Evolutionary conservation across 805 yeast species (phyloP), one percentile per base, ranked within the genome.

Genomic region (Torulaspora quercuum): DNA sequence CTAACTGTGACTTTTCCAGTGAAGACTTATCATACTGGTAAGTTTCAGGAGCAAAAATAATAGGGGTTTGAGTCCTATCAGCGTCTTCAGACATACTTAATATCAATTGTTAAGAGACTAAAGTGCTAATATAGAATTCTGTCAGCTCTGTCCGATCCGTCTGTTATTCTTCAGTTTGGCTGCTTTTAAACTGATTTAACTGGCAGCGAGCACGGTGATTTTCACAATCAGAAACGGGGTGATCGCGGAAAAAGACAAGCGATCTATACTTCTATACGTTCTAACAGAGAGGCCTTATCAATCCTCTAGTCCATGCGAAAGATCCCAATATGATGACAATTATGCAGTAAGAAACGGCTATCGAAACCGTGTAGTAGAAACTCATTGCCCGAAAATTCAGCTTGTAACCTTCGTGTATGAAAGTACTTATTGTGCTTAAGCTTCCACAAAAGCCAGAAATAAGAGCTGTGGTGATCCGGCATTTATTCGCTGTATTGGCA

Each of bases 1-100:
- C 57, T 9, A 87, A 63, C 17, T 83, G 76, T 0, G 61, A 40
- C 28, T 74, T 79, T 32, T 72, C 69, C 39, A 88, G 63, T 10
- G 75, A 69, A 27, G 68, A 75, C 55, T 83, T 82, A 40, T 80
- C 80, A 62, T 89, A 89, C 60, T 89, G 97, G 50, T 85, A 83
- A 0, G 95, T 85, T 51, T 80, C 75, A 14, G 95, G 95, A 2
- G 95, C 95, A 62, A 86, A 79, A 51, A 70, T 53, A 17, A 58
- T 46, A 27, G 64, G 63, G 7, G 48, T 55, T 32, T 59, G 53
- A 12, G 61, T 54, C 26, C 44, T 47, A 6, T 48, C 49, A 19
- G 49, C 12, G 11, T 43, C 45, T 14, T 44, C 48, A 37, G 50
- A 33, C 56, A 50, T 52, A 6, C 26, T 35, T 17, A 12, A 10